phyloP scores from a whole-genome alignment of 2,329 filamentous ascomycete genomes.

The Ceratocystis harringtonii region DNA sequence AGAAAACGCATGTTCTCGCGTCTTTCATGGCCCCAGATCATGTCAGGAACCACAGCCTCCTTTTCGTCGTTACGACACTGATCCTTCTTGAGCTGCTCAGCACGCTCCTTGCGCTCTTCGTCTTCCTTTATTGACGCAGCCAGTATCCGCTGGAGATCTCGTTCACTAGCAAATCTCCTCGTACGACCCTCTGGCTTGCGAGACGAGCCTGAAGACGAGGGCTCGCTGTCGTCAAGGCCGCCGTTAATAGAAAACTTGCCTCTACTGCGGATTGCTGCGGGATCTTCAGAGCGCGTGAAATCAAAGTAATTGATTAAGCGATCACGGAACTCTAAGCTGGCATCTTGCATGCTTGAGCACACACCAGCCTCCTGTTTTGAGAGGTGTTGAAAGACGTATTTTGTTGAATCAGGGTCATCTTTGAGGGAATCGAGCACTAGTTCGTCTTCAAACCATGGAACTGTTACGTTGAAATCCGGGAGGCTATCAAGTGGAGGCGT shows the following conservation, averaged over 20 bases:
- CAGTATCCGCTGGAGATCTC: constrained; percentile 56
- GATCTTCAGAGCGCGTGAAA: constrained; percentile 42
- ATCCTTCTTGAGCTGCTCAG: constrained; percentile 47
- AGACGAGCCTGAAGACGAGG: constrained; percentile 24
- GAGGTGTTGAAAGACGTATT: constrained; percentile 31
- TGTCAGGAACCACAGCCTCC: constrained; percentile 58
- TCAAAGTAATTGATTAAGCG: constrained; percentile 32
- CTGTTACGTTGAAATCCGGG: constrained; percentile 29
- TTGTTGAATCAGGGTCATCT: constrained; percentile 27
- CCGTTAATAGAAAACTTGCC: constrained; percentile 35
- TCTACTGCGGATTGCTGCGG: constrained; percentile 38
- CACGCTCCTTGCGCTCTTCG: constrained; percentile 54
- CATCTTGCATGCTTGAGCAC: neutral
- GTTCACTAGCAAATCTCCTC: constrained; percentile 52
- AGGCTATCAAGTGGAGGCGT: constrained; percentile 42
- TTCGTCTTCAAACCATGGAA: constrained; percentile 11
- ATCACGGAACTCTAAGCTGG: constrained; percentile 5
- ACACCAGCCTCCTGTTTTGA: neutral
- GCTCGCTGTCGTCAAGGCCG: constrained; percentile 21
- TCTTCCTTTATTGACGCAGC: constrained; percentile 58
- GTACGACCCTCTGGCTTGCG: constrained; percentile 39
- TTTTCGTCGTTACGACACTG: constrained; percentile 56
- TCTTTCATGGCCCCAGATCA: constrained; percentile 49
- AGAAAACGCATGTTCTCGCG: constrained; percentile 43
- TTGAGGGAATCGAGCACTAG: constrained; percentile 29